These are phyloP conservation scores for Globisporangium nunn DNA, from an alignment of 352 stramenopile species.

Conservation along the genomic window DNA sequence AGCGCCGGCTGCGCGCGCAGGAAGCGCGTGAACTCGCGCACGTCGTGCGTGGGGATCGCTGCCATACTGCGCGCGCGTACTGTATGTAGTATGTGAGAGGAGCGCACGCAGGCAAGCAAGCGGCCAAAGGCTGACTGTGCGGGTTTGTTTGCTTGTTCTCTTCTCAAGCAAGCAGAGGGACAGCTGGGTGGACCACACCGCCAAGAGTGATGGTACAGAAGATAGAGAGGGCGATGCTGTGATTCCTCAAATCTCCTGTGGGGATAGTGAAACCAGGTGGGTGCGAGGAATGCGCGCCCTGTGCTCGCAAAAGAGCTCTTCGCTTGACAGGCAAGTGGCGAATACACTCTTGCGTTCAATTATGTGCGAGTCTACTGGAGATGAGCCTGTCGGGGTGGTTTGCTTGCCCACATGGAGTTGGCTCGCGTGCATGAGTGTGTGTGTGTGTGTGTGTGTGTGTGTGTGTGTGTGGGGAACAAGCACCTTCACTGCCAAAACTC, in stretches of 20 bases:
- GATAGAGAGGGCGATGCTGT: too few relatives aligned
- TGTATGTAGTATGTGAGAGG: too few relatives aligned
- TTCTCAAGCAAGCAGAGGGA: too few relatives aligned
- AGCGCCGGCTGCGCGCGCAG: conserved; percentile 13
- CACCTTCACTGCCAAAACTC: too few relatives aligned
- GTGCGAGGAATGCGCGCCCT: not conserved
- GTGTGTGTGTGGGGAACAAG: too few relatives aligned
- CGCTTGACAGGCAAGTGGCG: not conserved
- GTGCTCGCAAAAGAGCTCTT: not conserved
- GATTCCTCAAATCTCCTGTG: too few relatives aligned
- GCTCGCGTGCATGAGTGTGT: too few relatives aligned
- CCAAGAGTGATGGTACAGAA: too few relatives aligned
- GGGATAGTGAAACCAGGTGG: not conserved
- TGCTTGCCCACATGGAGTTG: too few relatives aligned
- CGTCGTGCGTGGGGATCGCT: conserved; percentile 13
- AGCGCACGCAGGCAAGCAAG: too few relatives aligned
- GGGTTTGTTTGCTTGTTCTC: not conserved
- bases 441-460: too few relatives aligned
- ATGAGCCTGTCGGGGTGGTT: not conserved
- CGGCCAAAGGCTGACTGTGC: not conserved
- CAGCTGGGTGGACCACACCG: too few relatives aligned
- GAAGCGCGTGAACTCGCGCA: conserved; percentile 14
- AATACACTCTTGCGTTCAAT: not conserved
- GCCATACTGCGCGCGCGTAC: conserved; percentile 2
- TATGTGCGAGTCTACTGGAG: not conserved